These are phyloP conservation scores for Ustilago loliicola DNA, from an alignment of 1,284 basidiomycete genomes.

Conservation along the genomic window DNA sequence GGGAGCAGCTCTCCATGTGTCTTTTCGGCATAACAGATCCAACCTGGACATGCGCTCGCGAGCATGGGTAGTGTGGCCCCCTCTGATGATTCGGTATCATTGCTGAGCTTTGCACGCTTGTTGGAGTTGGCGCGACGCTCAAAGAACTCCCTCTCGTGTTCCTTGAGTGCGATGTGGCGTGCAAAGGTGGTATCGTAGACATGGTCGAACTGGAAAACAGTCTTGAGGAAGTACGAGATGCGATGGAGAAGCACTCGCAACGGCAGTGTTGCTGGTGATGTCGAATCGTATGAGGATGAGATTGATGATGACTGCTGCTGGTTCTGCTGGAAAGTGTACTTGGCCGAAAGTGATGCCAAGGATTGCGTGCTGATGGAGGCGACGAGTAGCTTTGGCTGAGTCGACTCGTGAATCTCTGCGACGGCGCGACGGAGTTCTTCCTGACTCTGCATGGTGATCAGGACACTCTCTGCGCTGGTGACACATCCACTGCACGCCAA, in stretches of 20 bases:
- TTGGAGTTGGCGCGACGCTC: conserved; percentile 42
- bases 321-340: conserved; percentile 46
- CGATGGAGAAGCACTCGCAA: conserved; percentile 71
- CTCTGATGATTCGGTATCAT: not conserved
- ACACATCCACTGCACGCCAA: conserved; percentile 96
- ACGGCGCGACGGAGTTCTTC: conserved; percentile 80
- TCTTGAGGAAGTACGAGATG: conserved; percentile 71
- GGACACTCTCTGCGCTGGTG: conserved; percentile 95
- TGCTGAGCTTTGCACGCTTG: conserved; percentile 9
- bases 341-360: conserved; percentile 79
- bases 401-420: conserved; percentile 24
- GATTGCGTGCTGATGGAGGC: conserved; percentile 81
- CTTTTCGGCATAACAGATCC: conserved; percentile 99
- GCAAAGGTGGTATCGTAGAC: conserved; percentile 96
- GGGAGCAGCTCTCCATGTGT: conserved; percentile 91
- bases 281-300: not conserved
- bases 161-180: conserved; percentile 84
- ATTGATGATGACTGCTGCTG: conserved; percentile 20
- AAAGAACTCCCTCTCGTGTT: conserved; percentile 85
- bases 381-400: conserved; percentile 43
- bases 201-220: conserved; percentile 77
- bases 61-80: conserved; percentile 81
- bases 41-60: conserved; percentile 95
- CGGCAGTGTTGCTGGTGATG: conserved; percentile 73
- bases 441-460: conserved; percentile 97